Evolutionary conservation across 768 basidiomycete genomes (phyloP), one percentile per base, ranked within the genome.

Genomic region (Termitomyces sp.): DNA sequence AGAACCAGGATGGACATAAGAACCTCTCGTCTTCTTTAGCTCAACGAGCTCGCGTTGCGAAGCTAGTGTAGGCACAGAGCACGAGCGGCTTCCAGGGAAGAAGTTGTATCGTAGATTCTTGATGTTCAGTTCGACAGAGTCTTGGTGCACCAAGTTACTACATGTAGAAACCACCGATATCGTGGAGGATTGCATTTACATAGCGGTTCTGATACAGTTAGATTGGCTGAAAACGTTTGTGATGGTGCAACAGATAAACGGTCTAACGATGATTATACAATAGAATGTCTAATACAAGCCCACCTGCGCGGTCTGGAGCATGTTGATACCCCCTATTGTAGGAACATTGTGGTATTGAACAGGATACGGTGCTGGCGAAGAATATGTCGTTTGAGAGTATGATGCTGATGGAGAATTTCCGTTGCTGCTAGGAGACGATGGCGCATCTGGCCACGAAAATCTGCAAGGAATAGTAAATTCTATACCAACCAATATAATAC

Each of bases 401-500:
- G 57, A 22, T 26, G 39, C 52, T 12, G 64, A 64, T 7, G 64
- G 65, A 55, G 51, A 62, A 34, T 63, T 64, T 48, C 63, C 62
- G 58, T 46, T 56, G 51, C 59, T 67, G 33, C 64, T 57, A 3
- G 71, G 71, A 15, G 71, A 69, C 44, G 64, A 58, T 18, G 39
- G 47, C 26, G 68, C 64, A 26, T 70, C 71, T 1, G 71, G 68
- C 71, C 71, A 72, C 24, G 68, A 68, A 58, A 70, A 72, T 13
- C 70, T 69, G 42, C 10, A 45, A 45, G 7, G 5, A 18, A 54
- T 15, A 49, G 8, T 34, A 45, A 9, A 22, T 7, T 39, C 39
- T 39, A 18, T 37, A 33, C 2, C 24, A 8, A 24, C n/a, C 16
- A 28, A 18, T 3, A 31, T 42, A 18, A 34, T 29, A 13, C 15